Base-by-base conservation (phyloP, 306 rosid species). In the Betula pendula region DNA sequence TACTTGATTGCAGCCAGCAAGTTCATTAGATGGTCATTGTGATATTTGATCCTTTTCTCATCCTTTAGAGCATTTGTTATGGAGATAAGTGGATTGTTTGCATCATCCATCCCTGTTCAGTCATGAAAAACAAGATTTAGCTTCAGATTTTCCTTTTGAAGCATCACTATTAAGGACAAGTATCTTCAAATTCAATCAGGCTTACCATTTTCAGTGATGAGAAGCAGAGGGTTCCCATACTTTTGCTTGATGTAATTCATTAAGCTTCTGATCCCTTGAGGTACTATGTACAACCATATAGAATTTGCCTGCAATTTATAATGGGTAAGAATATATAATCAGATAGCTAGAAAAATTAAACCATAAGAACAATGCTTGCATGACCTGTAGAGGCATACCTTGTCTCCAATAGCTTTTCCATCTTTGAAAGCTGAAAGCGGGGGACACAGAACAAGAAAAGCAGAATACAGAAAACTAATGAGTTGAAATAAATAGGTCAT, bases 121-220 rank as follows among this genome's bases (percentile, higher is more conserved):
- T 20, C 38, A 72, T 11, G 44, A 73, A 15, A 19, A 56, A 27
- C 51, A 58, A 63, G 48, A 76, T 72, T 65, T 68, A 74, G 48
- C 43, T 4, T 19, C 5, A 9, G 42, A 25, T 55, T n/a, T 35
- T 71, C 42, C 22, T 14, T 14, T 0, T 70, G 1, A 19, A 24
- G 55, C 35, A 10, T 20, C 11, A 9, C 22, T n/a, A n/a, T n/a
- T 42, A 24, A 9, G 22, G 33, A 9, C 4, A 22, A 69, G 77
- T 38, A 6, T 0, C 8, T 38, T 38, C 42, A 38, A 38, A 6
- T 38, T 5, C 42, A 38, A 38, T 38, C 42, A 38, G 42, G 42
- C 42, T 88, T 92, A 96, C 99, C 99, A 65, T 93, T 96, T 84
- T 96, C 99, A 0, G 99, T 96, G 87, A 96, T 89, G 24, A 83